A percentile compares a stretch with the other conserved stretches of the same genome.
Conservation (phyloP, 228 moss, liverwort and hornwort species). For the Sphagnum magellanicum region DNA sequence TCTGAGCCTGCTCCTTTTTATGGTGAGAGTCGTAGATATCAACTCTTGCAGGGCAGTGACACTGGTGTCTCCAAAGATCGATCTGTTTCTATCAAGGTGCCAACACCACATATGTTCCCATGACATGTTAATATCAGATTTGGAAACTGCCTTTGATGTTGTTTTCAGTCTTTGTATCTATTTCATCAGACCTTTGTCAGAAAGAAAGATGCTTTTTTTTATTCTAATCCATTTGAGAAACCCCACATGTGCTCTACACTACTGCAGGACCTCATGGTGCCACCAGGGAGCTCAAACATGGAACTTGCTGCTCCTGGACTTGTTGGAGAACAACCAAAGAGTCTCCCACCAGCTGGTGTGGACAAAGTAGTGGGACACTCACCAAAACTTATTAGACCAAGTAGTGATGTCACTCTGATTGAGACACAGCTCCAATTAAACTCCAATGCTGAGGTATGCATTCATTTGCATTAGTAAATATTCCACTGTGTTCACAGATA, state of each 20-base stretch:
- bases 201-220: no score
- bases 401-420: slow-evolving; percentile 30
- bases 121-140: background rate
- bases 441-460: slow-evolving; percentile 19
- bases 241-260: no score
- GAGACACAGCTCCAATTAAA: slow-evolving; percentile 13
- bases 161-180: no score
- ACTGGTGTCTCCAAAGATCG: slow-evolving; percentile 28
- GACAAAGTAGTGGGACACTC: slow-evolving; percentile 39
- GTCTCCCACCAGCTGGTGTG: slow-evolving; percentile 21
- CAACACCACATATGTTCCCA: background rate
- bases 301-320: slow-evolving; percentile 19
- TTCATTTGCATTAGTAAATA: background rate
- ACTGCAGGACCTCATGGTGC: slow-evolving; percentile 55
- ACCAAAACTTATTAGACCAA: slow-evolving; percentile 20
- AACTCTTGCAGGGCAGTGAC: slow-evolving; percentile 16
- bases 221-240: no score
- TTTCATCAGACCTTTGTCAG: no score
- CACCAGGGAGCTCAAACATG: slow-evolving; percentile 17
- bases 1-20: slow-evolving; percentile 42
- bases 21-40: slow-evolving; percentile 23
- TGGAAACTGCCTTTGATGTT: background rate
- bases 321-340: slow-evolving; percentile 22
- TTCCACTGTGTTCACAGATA: no score
- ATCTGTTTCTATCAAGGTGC: slow-evolving; percentile 59